Base-by-base conservation (phyloP, 805 yeast genomes). In the Cyberlindnera petersonii region DNA sequence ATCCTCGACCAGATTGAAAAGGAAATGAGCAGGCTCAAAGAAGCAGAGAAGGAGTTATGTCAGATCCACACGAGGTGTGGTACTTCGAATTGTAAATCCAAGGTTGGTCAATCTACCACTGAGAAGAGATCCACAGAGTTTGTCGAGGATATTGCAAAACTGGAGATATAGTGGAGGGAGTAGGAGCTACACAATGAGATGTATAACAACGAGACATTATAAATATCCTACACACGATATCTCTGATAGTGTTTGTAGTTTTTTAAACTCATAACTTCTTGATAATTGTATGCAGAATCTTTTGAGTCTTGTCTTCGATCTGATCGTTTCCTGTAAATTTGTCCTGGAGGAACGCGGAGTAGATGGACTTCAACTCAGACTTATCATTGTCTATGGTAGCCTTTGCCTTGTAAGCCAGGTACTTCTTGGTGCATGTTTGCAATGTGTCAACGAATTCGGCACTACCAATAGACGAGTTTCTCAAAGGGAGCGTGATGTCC, bases 361-460 rank as follows among this genome's bases (percentile, higher is more conserved):
- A 43, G 16, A 46, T 33, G n/a, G 47, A 46, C 38, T 63, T 67
- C 33, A 77, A 52, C 19, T 56, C 49, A 13, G 53, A 58, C 33
- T 62, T 61, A 36, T 60, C 56, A 11, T 28, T 35, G 26, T 56
- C 60, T 33, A 58, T 56, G 31, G 45, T 49, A n/a, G 63, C 42
- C 54, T 72, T 79, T 47, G 57, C 49, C 46, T 72, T 69, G 55
- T 77, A 79, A 8, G 86, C 82, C 46, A 75, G 65, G 56, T 76
- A 86, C 54, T 79, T 77, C 55, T 82, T 84, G 30, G 87, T 83
- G 15, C 88, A 70, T 17, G 72, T 68, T 61, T 85, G 86, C 53
- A 89, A 69, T 35, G 66, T 60, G 35, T 72, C 78, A 15, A 84
- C 77, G 53, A 83, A 77, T 8, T 56, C 52, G 5, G 69, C 62